These are phyloP conservation scores for Fusarium begoniae DNA, from an alignment of 2,329 filamentous ascomycete genomes.

Conservation along the genomic window DNA sequence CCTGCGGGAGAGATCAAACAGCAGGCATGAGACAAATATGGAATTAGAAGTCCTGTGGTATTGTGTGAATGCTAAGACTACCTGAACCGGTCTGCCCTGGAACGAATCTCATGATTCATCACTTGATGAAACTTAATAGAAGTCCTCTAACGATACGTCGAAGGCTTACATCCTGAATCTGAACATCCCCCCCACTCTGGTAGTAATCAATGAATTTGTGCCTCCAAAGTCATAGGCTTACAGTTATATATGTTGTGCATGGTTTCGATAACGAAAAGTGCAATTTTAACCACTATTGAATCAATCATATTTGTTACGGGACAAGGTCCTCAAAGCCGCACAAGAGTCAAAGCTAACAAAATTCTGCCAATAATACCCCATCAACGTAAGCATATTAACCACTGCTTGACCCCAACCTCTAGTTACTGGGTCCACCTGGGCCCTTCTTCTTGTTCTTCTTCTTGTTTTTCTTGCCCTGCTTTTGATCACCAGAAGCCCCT, in stretches of 20 bases:
- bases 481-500: slow-evolving; percentile 23
- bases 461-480: slow-evolving; percentile 37
- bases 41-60: not conserved
- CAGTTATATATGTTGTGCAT: not conserved
- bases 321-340: not conserved
- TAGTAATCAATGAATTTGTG: not conserved
- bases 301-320: not conserved
- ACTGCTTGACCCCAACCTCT: not conserved
- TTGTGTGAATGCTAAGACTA: not conserved
- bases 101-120: not conserved
- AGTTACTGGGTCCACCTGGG: slow-evolving; percentile 20
- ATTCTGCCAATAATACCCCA: not conserved
- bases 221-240: not conserved
- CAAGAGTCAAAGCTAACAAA: not conserved
- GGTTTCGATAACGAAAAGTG: not conserved
- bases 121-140: not conserved
- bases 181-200: not conserved
- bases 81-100: not conserved
- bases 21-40: not conserved
- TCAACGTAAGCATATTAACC: not conserved
- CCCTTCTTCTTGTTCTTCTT: slow-evolving; percentile 44
- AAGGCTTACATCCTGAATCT: not conserved
- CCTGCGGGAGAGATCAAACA: not conserved
- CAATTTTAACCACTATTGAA: not conserved
- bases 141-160: not conserved